These are phyloP conservation scores for Talaromyces atroroseus DNA, from an alignment of 2,329 filamentous ascomycete species.

Conservation along the genomic window DNA sequence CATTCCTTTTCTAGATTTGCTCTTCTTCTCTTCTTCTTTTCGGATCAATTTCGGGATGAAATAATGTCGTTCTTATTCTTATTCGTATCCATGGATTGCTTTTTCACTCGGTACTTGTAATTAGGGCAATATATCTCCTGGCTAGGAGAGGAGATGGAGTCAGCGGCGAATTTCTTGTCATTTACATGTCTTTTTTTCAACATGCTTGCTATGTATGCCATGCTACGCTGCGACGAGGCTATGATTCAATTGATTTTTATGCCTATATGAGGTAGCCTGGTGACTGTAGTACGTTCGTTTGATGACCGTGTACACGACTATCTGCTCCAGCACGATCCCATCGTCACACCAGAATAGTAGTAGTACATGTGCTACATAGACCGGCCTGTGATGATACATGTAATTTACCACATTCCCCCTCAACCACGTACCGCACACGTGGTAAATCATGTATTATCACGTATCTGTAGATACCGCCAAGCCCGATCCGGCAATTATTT, in stretches of 20 bases:
- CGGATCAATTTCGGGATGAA: background rate
- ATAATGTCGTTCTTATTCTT: background rate
- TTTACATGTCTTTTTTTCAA: background rate
- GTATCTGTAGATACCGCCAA: background rate
- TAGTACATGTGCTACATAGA: too few relatives aligned
- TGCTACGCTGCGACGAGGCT: background rate
- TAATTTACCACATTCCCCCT: background rate
- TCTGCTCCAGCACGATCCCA: background rate
- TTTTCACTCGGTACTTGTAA: background rate
- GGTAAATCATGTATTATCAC: background rate
- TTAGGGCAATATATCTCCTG: background rate
- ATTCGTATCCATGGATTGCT: background rate
- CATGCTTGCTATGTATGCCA: background rate
- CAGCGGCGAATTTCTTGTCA: background rate
- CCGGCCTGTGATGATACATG: too few relatives aligned
- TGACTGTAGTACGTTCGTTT: background rate
- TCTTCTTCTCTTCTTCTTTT: background rate
- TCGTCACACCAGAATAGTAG: too few relatives aligned
- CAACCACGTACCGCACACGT: background rate
- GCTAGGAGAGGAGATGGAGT: background rate
- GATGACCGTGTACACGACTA: background rate
- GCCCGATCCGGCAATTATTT: background rate
- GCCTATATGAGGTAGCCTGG: too few relatives aligned
- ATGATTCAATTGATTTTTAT: background rate
- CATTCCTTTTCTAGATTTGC: constrained; percentile 13